phyloP scores from a whole-genome alignment of 345 rosid species.

The Erysimum cheiranthoides region DNA sequence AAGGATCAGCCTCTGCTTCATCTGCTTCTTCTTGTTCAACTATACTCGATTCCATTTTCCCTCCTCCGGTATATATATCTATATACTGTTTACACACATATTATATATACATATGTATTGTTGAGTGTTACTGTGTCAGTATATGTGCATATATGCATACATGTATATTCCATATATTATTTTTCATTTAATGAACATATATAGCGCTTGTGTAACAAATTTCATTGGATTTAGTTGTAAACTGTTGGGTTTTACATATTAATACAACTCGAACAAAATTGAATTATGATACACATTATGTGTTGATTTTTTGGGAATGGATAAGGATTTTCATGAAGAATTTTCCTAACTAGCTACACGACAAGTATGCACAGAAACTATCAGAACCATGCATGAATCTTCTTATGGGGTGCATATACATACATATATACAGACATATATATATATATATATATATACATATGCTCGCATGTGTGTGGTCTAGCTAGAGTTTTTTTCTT shows the following conservation, averaged over 20 bases:
- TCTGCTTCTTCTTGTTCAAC: slow-evolving; percentile 45
- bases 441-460: background rate
- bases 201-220: background rate
- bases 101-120: background rate
- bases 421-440: no score
- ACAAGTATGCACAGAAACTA: slow-evolving; percentile 34
- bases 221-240: background rate
- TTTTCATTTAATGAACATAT: background rate
- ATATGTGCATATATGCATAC: slow-evolving; percentile 3
- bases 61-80: slow-evolving; percentile 43
- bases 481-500: background rate
- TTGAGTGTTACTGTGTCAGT: background rate
- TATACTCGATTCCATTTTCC: slow-evolving; percentile 47
- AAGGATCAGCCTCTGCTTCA: slow-evolving; percentile 40
- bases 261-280: background rate
- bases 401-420: slow-evolving; percentile 14
- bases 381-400: slow-evolving; percentile 39
- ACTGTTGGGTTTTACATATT: slow-evolving; percentile 15
- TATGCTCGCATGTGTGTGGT: background rate
- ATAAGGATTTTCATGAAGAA: slow-evolving; percentile 35
- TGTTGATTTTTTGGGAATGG: slow-evolving; percentile 27
- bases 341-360: slow-evolving; percentile 33
- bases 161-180: background rate
- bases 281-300: background rate
- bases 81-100: background rate